Percentiles rank a stretch among this genome's conserved stretches.
These are phyloP conservation scores for Myxozyma geophila DNA, from an alignment of 805 yeast genomes.

Conservation along the genomic window DNA sequence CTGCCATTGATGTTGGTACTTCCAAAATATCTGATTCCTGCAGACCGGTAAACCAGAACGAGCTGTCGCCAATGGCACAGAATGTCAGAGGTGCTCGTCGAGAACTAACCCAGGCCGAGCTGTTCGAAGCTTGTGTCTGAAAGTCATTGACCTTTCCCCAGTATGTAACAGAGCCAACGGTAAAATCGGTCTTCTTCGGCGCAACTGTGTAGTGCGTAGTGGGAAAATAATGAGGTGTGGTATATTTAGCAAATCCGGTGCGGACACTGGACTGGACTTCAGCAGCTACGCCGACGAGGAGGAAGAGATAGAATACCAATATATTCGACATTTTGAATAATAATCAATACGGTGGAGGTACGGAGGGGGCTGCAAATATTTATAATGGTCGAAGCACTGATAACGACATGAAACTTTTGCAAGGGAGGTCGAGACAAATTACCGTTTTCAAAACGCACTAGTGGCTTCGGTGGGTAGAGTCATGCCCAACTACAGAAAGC, in stretches of 20 bases:
- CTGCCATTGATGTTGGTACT: neutral
- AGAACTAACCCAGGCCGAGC: neutral
- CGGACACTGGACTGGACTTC: neutral
- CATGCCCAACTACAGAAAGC: no score
- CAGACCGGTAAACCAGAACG: slow-evolving; percentile 22
- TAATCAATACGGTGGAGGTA: no score
- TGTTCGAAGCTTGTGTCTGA: neutral
- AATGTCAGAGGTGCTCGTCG: slow-evolving; percentile 8
- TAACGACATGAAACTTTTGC: neutral
- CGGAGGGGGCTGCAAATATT: neutral
- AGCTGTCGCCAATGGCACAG: slow-evolving; percentile 19
- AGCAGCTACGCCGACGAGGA: neutral
- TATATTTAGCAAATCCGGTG: slow-evolving; percentile 6
- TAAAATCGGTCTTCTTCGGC: slow-evolving; percentile 5
- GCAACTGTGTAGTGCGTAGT: neutral
- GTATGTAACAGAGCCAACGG: slow-evolving; percentile 3
- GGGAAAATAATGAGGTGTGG: slow-evolving; percentile 9
- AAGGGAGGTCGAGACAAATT: neutral
- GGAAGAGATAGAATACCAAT: neutral
- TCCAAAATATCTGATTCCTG: neutral
- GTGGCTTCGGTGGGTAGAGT: no score
- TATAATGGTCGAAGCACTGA: neutral
- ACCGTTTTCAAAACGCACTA: neutral
- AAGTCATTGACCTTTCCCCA: slow-evolving; percentile 14
- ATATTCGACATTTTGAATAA: neutral